phyloP scores from a whole-genome alignment of 805 yeast genomes.

The Pichia cabralensis region DNA sequence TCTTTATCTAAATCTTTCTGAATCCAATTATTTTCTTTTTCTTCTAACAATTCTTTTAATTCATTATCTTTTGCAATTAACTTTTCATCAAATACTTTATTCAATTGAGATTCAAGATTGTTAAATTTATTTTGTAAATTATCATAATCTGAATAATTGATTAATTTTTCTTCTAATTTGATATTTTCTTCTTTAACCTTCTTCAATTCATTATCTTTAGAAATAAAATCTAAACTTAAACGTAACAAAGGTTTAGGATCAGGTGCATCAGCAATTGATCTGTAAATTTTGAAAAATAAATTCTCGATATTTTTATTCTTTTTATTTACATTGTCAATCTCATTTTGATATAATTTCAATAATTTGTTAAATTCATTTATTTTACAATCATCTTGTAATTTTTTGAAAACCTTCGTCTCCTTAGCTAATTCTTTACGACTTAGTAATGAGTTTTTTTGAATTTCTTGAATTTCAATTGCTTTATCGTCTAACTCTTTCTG shows the following conservation, averaged over 20 bases:
- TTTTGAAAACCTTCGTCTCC: slow-evolving; percentile 79
- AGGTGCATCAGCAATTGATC: slow-evolving; percentile 78
- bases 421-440: slow-evolving; percentile 70
- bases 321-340: slow-evolving; percentile 72
- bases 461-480: slow-evolving; percentile 61
- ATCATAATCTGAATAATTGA: slow-evolving; percentile 70
- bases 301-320: slow-evolving; percentile 68
- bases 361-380: slow-evolving; percentile 55
- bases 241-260: slow-evolving; percentile 82
- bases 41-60: slow-evolving; percentile 55
- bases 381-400: slow-evolving; percentile 57
- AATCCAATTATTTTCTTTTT: slow-evolving; percentile 61
- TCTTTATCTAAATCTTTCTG: slow-evolving; percentile 43
- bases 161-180: slow-evolving; percentile 45
- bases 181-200: slow-evolving; percentile 41
- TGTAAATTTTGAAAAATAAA: slow-evolving; percentile 64
- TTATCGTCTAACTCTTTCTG: slow-evolving; percentile 69
- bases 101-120: slow-evolving; percentile 51
- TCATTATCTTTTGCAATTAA: slow-evolving; percentile 68
- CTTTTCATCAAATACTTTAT: slow-evolving; percentile 42
- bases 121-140: slow-evolving; percentile 53
- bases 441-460: slow-evolving; percentile 56
- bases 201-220: slow-evolving; percentile 36
- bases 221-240: slow-evolving; percentile 54
- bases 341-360: slow-evolving; percentile 73